Percentiles rank a stretch among this genome's conserved stretches.
phyloP scores from a whole-genome alignment of 768 basidiomycete species.

The Lentinula lateritia region DNA sequence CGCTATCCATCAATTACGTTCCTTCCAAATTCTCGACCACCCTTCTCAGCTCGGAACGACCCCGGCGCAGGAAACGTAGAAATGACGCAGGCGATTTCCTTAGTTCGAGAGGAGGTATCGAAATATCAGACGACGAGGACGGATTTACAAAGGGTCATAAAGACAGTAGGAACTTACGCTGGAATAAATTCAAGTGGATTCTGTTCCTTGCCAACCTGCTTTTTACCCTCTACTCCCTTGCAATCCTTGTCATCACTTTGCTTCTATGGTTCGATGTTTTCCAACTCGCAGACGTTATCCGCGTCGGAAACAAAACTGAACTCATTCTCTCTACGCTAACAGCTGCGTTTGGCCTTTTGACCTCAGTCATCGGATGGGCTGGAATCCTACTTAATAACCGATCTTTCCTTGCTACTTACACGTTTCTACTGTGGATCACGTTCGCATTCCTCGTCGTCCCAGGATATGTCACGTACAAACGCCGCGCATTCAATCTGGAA shows the following conservation, averaged over 20 bases:
- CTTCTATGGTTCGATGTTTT: constrained; percentile 78
- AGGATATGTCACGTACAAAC: constrained; percentile 76
- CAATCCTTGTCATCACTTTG: constrained; percentile 58
- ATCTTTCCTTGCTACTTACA: constrained; percentile 72
- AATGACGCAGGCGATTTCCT: constrained; percentile 37
- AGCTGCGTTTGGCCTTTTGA: constrained; percentile 51
- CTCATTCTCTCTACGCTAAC: constrained; percentile 69
- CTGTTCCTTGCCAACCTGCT: constrained; percentile 62
- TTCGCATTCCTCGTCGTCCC: constrained; percentile 68
- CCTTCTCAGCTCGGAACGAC: constrained; percentile 35
- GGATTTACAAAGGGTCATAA: constrained; percentile 10
- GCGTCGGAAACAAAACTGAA: constrained; percentile 62
- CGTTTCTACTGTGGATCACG: constrained; percentile 71
- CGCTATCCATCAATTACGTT: constrained; percentile 66
- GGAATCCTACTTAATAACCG: constrained; percentile 84
- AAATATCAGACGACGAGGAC: neutral
- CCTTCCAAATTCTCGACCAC: constrained; percentile 66
- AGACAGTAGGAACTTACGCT: constrained; percentile 42
- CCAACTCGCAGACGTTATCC: constrained; percentile 62
- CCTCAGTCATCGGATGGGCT: constrained; percentile 69
- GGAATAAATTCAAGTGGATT: constrained; percentile 85
- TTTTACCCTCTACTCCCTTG: constrained; percentile 56
- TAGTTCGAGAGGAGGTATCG: constrained; percentile 36
- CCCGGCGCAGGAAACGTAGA: constrained; percentile 46
- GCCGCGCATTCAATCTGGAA: constrained; percentile 70